Base-by-base conservation (phyloP, 768 basidiomycete species). In the Megacollybia marginata region DNA sequence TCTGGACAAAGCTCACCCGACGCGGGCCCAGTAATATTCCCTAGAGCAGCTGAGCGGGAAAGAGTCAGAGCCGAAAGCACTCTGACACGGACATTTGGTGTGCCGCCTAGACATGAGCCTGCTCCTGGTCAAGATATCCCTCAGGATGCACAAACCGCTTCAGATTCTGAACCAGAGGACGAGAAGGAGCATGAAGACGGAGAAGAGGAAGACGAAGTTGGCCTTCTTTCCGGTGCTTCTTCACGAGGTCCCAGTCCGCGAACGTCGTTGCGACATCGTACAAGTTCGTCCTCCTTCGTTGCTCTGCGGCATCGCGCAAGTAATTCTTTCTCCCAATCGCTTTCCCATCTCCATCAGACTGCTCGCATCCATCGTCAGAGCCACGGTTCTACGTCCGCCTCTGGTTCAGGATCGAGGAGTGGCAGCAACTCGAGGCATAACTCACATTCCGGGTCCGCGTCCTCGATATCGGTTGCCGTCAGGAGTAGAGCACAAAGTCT, bases 401-500 rank as follows among this genome's bases (percentile, higher is more conserved):
- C 49, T 13, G 48, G 52, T 33, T 48, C 48, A 23, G 49, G 56
- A 18, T 50, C 43, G 7, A 36, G 42, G 32, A 44, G n/a, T 35
- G 28, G 20, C 23, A 38, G 36, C 32, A 55, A 51, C 43, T 57
- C 57, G 16, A 58, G 65, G 49, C 53, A 63, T 13, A 61, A 65
- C 16, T 69, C 68, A 7, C 54, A 65, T 42, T 60, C 66, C 2
- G 60, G 64, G 18, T 74, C 71, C 9, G 73, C 72, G 10, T 67
- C 71, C 2, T 70, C 69, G 6, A 65, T 68, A 38, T 78, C 69
- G 47, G 71, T 70, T 43, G 70, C 72, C 1, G 75, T 79, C 36
- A 75, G 87, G n/a, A 78, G 79, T 33, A 70, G 83, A 6, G 69
- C 85, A 4, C 83, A 85, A 59, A 82, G 81, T 4, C 59, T 88